Conservation (phyloP, 441 rosid genomes). For the Croton setiger region DNA sequence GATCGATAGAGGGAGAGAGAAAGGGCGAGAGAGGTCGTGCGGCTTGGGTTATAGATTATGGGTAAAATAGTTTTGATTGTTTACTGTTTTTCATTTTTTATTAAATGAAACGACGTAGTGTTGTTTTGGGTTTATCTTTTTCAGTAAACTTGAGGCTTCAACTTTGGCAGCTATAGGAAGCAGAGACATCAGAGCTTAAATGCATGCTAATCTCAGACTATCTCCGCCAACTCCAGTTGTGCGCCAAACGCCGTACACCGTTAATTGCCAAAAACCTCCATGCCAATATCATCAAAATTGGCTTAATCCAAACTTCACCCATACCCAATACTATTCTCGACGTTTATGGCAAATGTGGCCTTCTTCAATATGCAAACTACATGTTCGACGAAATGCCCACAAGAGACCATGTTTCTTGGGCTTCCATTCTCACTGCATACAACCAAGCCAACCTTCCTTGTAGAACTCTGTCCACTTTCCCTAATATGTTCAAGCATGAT, state of each 20-base stretch:
- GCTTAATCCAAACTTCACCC: slow-evolving; percentile 32
- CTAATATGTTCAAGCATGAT: slow-evolving; percentile 27
- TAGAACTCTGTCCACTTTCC: slow-evolving; percentile 46
- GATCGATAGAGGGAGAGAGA: too few species aligned
- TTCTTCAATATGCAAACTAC: slow-evolving; percentile 35
- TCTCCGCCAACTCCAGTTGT: slow-evolving; percentile 47
- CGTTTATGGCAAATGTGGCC: slow-evolving; percentile 53
- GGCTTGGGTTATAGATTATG: too few species aligned
- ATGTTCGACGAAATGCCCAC: slow-evolving; percentile 66
- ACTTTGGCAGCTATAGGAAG: too few species aligned
- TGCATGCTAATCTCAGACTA: slow-evolving; percentile 36
- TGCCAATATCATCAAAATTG: slow-evolving; percentile 51
- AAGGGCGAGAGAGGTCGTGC: too few species aligned
- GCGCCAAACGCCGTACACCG: slow-evolving; percentile 37
- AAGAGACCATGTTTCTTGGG: slow-evolving; percentile 67
- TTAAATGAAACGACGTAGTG: too few species aligned
- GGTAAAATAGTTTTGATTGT: too few species aligned
- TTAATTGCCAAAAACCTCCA: slow-evolving; percentile 41
- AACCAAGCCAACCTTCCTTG: slow-evolving; percentile 50
- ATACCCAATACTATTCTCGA: slow-evolving; percentile 52
- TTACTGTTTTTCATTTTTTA: too few species aligned
- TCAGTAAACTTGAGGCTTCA: too few species aligned
- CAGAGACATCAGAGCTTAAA: neutral
- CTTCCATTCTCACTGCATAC: slow-evolving; percentile 66
- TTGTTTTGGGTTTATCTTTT: too few species aligned